Evolutionary conservation across 1,284 basidiomycete species (phyloP).

Genomic region (Malassezia pachydermatis): DNA sequence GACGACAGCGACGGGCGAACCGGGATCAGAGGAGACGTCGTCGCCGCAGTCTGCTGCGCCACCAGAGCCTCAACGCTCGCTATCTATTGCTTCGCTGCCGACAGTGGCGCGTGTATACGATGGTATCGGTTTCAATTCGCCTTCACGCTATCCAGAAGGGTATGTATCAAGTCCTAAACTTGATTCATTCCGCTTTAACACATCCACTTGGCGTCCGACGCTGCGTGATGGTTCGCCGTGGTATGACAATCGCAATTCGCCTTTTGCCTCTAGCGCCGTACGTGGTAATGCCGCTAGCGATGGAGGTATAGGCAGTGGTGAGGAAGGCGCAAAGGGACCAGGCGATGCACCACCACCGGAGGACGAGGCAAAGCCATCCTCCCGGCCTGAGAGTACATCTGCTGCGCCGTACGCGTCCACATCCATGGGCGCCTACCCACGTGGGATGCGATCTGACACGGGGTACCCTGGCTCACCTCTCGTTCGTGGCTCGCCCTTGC

Average conservation of each 20-base stretch:
- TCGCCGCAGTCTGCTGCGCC: too few species aligned
- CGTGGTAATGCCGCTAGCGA: conserved; percentile 5
- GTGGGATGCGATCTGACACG: too few species aligned
- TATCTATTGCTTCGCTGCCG: too few species aligned
- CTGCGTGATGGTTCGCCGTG: conserved; percentile 36
- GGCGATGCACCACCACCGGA: background rate
- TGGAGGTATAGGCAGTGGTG: background rate
- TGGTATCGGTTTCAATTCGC: background rate
- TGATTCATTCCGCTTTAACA: conserved; percentile 20
- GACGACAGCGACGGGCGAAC: too few species aligned
- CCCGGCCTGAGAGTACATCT: background rate
- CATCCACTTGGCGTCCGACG: background rate
- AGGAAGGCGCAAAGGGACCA: too few species aligned
- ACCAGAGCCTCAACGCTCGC: too few species aligned
- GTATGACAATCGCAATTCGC: conserved; percentile 37
- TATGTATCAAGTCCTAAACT: conserved; percentile 33
- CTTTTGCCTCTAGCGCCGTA: conserved; percentile 28
- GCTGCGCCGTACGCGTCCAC: background rate
- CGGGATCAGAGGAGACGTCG: too few species aligned
- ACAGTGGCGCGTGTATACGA: too few species aligned
- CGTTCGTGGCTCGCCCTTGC: too few species aligned
- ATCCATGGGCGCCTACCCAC: conserved; percentile 1
- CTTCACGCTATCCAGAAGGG: conserved; percentile 24
- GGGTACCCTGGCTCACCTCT: too few species aligned
- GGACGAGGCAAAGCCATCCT: background rate